phyloP scores from a whole-genome alignment of 306 rosid species.

The Acacia acuminata region DNA sequence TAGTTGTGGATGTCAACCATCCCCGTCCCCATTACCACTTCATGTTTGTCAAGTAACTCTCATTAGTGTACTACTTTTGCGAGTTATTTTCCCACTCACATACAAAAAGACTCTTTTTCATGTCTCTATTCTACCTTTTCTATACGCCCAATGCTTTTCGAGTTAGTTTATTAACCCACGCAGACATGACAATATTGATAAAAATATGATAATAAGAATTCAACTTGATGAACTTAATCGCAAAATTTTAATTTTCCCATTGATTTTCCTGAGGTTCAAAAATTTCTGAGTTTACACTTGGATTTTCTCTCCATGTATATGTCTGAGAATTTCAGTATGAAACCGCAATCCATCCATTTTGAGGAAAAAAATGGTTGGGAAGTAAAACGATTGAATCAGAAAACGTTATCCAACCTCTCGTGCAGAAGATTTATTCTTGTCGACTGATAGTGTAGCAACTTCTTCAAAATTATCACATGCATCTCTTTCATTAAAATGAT shows the following conservation, averaged over 20 bases:
- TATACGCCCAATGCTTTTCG: background rate
- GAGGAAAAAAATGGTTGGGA: conserved; percentile 27
- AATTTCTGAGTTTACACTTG: background rate
- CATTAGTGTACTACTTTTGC: too few relatives aligned
- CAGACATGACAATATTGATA: background rate
- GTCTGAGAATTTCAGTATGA: conserved; percentile 25
- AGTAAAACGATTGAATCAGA: conserved; percentile 17
- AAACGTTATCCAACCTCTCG: conserved; percentile 42
- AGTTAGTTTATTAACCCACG: background rate
- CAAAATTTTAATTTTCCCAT: background rate
- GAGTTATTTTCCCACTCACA: too few relatives aligned
- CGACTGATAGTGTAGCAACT: conserved; percentile 53
- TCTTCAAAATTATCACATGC: conserved; percentile 30
- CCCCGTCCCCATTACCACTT: too few relatives aligned
- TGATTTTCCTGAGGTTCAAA: background rate
- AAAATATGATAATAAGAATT: background rate
- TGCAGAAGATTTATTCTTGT: conserved; percentile 47
- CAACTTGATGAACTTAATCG: background rate
- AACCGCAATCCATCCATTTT: conserved; percentile 41
- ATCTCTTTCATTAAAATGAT: conserved; percentile 52
- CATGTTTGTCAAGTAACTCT: too few relatives aligned
- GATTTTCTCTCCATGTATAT: background rate
- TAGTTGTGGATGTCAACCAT: too few relatives aligned
- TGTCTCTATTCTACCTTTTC: background rate
- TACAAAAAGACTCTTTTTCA: background rate